These are phyloP conservation scores for Ziziphus jujuba DNA, from an alignment of 306 rosid genomes.

Conservation along the genomic window DNA sequence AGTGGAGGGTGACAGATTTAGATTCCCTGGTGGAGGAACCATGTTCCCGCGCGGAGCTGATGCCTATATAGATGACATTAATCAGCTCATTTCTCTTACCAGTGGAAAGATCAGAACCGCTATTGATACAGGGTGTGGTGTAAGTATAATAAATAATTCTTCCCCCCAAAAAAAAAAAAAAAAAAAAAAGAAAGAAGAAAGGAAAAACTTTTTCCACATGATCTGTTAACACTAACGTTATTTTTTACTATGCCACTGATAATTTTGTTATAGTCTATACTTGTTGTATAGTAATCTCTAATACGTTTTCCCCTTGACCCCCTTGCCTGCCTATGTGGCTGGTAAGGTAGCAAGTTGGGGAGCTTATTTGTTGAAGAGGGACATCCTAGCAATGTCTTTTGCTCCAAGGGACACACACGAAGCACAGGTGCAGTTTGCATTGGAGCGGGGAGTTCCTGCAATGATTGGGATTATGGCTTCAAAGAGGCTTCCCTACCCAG, in stretches of 20 bases:
- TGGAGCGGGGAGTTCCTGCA: constrained; percentile 98
- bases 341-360: constrained; percentile 97
- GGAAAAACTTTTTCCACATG: no score
- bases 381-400: constrained; percentile 82
- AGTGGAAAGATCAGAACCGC: constrained; percentile 79
- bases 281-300: constrained; percentile 4
- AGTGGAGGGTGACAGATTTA: constrained; percentile 80
- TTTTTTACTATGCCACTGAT: not conserved
- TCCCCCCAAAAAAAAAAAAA: no score
- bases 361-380: constrained; percentile 78
- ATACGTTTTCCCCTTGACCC: constrained; percentile 8
- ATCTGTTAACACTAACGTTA: no score
- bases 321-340: not conserved
- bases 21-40: constrained; percentile 98
- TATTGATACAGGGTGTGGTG: constrained; percentile 98
- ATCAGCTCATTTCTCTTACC: constrained; percentile 75
- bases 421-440: constrained; percentile 93
- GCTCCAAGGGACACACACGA: constrained; percentile 98
- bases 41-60: constrained; percentile 97
- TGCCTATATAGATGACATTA: constrained; percentile 84
- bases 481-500: constrained; percentile 84
- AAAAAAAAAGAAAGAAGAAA: no score
- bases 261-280: not conserved
- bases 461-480: constrained; percentile 93
- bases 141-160: constrained; percentile 39